Base-by-base conservation (phyloP, 495 filamentous ascomycete genomes). In the Lophium mytilinum region DNA sequence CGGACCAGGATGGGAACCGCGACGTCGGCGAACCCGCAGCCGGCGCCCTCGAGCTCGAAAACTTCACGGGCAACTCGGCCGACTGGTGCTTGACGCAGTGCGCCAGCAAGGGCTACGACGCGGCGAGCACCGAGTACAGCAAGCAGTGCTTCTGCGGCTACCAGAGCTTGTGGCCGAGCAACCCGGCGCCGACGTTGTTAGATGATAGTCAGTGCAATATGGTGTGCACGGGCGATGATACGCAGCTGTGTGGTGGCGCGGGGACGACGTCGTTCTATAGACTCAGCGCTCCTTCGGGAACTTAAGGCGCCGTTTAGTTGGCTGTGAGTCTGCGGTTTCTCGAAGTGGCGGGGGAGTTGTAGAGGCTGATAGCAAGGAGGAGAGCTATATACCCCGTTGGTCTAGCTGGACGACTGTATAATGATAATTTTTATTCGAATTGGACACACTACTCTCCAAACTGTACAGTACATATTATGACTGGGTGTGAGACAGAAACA, bases 41-140 rank as follows among this genome's bases (percentile, higher is more conserved):
- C 24, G 24, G 24, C 6, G 24, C 3, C 24, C 2, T 30, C 37
- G n/a, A 58, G 48, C 17, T 51, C 18, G 48, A 52, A 2, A 36
- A 50, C 47, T 42, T 15, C 17, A 33, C 47, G 2, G 36, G 15
- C 17, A 58, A 58, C 55, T 41, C 46, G 18, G 33, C 55, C 4
- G 36, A 21, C 3, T 43, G 11, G 35, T 58, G 55, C 30, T 37
- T 58, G 19, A 33, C 18, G 19, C 35, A 58, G 15, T 58, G 55
- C 37, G 18, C 46, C 11, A 19, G 39, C 24, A 41, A 1, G 15
- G 55, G 55, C 10, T 59, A 59, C 33, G 49, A 40, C 24, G 43
- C 41, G 34, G 56, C 33, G 7, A 37, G 52, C 15, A 54, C 43
- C 37, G 52, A 54, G 37, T 54, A 54, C 17, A 37, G 52, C 37